phyloP scores from a whole-genome alignment of 2,329 filamentous ascomycete species.

The Didymella lethalis region DNA sequence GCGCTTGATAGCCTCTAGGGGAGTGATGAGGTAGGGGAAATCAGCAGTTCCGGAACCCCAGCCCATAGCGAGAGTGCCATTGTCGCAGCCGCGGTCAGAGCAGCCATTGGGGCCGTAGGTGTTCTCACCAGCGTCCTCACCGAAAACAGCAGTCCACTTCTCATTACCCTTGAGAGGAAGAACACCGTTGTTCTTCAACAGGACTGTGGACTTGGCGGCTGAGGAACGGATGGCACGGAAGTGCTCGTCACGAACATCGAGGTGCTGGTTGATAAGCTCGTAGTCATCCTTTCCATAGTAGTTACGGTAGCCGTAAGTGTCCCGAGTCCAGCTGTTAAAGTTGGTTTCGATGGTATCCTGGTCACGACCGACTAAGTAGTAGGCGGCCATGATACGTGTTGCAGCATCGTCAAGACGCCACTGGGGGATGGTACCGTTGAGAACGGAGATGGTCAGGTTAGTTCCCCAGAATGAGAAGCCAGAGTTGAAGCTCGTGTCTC shows the following conservation, averaged over 20 bases:
- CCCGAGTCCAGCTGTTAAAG: slow-evolving; percentile 86
- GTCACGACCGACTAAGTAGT: slow-evolving; percentile 69
- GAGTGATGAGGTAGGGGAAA: slow-evolving; percentile 72
- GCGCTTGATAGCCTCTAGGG: slow-evolving; percentile 72
- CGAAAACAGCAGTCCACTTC: slow-evolving; percentile 59
- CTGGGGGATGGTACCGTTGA: slow-evolving; percentile 88
- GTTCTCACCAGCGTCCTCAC: slow-evolving; percentile 58
- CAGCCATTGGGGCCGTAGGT: slow-evolving; percentile 58
- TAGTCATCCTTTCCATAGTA: slow-evolving; percentile 67
- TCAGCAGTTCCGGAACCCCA: slow-evolving; percentile 59
- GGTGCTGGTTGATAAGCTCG: slow-evolving; percentile 76
- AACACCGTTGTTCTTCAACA: slow-evolving; percentile 71
- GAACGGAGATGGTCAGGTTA: slow-evolving; percentile 84
- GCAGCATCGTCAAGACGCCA: slow-evolving; percentile 93
- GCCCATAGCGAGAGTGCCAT: slow-evolving; percentile 57
- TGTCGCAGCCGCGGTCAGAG: slow-evolving; percentile 55
- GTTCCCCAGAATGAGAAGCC: slow-evolving; percentile 80
- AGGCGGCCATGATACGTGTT: slow-evolving; percentile 76
- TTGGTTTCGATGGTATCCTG: slow-evolving; percentile 67
- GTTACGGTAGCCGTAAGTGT: slow-evolving; percentile 77
- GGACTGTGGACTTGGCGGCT: slow-evolving; percentile 80
- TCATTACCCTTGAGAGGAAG: slow-evolving; percentile 57
- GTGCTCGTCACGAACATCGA: slow-evolving; percentile 84
- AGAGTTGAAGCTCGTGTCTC: slow-evolving; percentile 78
- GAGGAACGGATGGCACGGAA: slow-evolving; percentile 75